Conservation (phyloP, 2,329 filamentous ascomycete genomes). For the Fusarium oxysporum region DNA sequence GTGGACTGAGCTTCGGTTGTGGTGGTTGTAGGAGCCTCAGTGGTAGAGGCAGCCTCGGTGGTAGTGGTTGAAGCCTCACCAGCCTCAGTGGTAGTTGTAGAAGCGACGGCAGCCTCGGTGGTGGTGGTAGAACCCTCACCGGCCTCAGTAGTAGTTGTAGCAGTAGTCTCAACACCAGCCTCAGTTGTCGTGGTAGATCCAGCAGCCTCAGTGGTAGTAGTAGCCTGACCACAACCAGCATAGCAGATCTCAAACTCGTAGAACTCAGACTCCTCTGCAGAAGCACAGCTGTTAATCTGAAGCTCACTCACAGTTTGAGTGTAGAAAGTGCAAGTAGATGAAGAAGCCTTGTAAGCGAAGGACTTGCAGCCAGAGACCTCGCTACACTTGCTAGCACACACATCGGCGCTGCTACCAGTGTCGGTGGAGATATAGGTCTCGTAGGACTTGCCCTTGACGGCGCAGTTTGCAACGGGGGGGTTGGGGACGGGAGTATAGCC, state of each 20-base stretch:
- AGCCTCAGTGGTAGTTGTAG: not conserved
- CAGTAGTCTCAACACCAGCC: not conserved
- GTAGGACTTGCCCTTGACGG: not conserved
- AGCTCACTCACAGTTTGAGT: not conserved
- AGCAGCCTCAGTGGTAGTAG: not conserved
- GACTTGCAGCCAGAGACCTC: not conserved
- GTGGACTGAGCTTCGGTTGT: not conserved
- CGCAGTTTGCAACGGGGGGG: not conserved
- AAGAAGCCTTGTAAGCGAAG: not conserved
- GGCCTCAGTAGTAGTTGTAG: not conserved
- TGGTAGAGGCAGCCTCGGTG: not conserved
- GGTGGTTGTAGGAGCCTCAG: not conserved
- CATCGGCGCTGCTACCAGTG: not conserved
- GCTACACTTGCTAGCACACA: not conserved
- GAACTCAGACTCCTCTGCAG: not conserved
- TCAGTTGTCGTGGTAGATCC: not conserved
- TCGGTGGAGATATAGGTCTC: no score
- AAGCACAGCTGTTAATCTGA: not conserved
- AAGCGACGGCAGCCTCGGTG: not conserved
- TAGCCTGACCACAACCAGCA: not conserved
- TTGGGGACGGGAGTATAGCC: slow-evolving; percentile 4
- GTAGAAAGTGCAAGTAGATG: not conserved
- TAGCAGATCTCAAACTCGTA: not conserved
- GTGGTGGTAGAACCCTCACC: not conserved
- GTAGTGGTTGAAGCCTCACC: not conserved